These are phyloP conservation scores for Moricandia arvensis DNA, from an alignment of 345 rosid species.

Conservation along the genomic window DNA sequence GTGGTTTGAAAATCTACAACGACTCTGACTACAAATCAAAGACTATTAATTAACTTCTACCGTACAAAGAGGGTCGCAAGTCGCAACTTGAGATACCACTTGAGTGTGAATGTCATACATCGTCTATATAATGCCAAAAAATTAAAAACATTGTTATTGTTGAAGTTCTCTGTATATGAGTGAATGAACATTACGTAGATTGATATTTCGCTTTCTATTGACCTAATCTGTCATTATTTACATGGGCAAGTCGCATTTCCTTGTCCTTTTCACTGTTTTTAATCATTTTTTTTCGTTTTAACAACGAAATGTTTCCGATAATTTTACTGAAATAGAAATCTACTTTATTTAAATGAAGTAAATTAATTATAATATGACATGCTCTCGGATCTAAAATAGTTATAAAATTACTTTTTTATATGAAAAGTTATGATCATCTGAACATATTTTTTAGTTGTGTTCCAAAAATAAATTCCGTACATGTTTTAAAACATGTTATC, in stretches of 20 bases:
- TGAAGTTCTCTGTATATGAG: background rate
- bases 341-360: background rate
- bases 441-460: too few species aligned
- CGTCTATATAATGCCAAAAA: background rate
- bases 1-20: too few species aligned
- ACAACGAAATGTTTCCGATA: background rate
- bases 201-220: background rate
- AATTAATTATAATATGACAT: background rate
- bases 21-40: background rate
- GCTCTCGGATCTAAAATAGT: background rate
- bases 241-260: background rate
- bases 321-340: background rate
- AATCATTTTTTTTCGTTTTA: background rate
- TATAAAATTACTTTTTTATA: background rate
- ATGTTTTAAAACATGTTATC: background rate
- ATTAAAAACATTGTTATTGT: background rate
- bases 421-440: background rate
- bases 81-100: background rate
- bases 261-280: background rate
- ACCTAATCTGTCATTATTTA: background rate
- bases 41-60: slow-evolving; percentile 17
- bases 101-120: slow-evolving; percentile 7
- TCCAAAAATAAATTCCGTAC: too few species aligned
- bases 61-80: slow-evolving; percentile 7
- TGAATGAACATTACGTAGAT: too few species aligned